Percentiles rank a stretch among this genome's conserved stretches.
phyloP scores from a whole-genome alignment of 495 filamentous ascomycete genomes.

The Venustampulla echinocandica region DNA sequence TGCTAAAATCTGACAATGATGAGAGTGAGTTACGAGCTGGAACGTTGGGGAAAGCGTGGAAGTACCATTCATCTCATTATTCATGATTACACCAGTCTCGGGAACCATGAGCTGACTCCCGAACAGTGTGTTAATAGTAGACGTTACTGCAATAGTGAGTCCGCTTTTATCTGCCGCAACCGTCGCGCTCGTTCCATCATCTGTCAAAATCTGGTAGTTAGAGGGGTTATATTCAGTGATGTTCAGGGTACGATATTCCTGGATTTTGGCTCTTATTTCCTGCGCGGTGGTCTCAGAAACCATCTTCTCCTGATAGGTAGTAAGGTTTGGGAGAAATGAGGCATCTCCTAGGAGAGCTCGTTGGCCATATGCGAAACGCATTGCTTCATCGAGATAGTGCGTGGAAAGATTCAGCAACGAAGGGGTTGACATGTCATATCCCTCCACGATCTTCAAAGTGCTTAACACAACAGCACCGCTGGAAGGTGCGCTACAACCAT shows the following conservation, averaged over 20 bases:
- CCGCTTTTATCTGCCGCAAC: constrained; percentile 60
- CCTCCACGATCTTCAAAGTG: constrained; percentile 69
- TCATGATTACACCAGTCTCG: constrained; percentile 78
- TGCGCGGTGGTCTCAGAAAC: constrained; percentile 49
- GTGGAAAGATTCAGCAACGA: constrained; percentile 52
- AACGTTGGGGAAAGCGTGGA: too few relatives aligned
- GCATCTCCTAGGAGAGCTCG: constrained; percentile 68
- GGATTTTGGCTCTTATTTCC: constrained; percentile 56
- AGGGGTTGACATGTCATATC: constrained; percentile 41
- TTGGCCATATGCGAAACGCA: constrained; percentile 78
- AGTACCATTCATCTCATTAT: constrained; percentile 77
- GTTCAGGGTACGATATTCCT: constrained; percentile 57
- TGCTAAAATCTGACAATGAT: constrained; percentile 59
- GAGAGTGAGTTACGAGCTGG: too few relatives aligned
- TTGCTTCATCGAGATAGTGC: constrained; percentile 77
- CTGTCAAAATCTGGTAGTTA: constrained; percentile 54
- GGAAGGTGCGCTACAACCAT: constrained; percentile 60
- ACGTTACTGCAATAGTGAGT: constrained; percentile 63
- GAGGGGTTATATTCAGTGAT: constrained; percentile 60
- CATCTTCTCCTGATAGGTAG: constrained; percentile 56
- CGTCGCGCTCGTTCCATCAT: constrained; percentile 66
- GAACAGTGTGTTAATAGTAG: constrained; percentile 80
- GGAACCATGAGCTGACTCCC: constrained; percentile 71
- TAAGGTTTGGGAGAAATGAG: constrained; percentile 52
- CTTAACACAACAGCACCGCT: constrained; percentile 66